Conservation (phyloP, 257 asterid genomes). For the Solanum lycopersicoides region DNA sequence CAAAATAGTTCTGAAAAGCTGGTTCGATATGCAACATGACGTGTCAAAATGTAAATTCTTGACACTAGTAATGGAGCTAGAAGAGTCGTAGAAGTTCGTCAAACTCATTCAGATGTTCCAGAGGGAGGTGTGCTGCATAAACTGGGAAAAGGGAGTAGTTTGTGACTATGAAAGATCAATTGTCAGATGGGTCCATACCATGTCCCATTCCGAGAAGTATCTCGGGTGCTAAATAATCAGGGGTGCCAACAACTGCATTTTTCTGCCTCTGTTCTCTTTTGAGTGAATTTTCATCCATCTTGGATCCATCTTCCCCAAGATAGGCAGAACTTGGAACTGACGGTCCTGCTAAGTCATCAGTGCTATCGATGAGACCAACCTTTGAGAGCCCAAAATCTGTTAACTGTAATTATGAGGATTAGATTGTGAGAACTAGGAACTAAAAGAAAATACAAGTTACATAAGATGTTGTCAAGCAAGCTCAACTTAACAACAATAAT, state of each 20-base stretch:
- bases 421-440: constrained; percentile 22
- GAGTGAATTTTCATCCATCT: constrained; percentile 30
- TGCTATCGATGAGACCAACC: constrained; percentile 96
- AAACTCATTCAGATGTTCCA: not conserved
- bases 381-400: constrained; percentile 98
- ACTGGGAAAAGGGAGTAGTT: not conserved
- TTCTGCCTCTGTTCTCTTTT: constrained; percentile 71
- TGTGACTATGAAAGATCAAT: constrained; percentile 1
- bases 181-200: constrained; percentile 40
- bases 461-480: not conserved
- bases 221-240: constrained; percentile 98
- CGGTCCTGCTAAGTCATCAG: constrained; percentile 92
- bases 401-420: constrained; percentile 58
- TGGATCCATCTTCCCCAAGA: constrained; percentile 61
- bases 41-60: not conserved
- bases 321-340: constrained; percentile 33
- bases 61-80: not conserved
- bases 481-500: not conserved
- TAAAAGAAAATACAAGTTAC: not conserved
- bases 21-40: not conserved
- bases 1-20: not conserved
- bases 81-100: not conserved
- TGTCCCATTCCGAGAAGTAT: constrained; percentile 99
- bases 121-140: not conserved
- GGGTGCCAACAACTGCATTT: constrained; percentile 86